Percentiles rank a stretch among this genome's conserved stretches.
These are phyloP conservation scores for Gymnopus androsaceus DNA, from an alignment of 1,284 basidiomycete species.

Conservation along the genomic window DNA sequence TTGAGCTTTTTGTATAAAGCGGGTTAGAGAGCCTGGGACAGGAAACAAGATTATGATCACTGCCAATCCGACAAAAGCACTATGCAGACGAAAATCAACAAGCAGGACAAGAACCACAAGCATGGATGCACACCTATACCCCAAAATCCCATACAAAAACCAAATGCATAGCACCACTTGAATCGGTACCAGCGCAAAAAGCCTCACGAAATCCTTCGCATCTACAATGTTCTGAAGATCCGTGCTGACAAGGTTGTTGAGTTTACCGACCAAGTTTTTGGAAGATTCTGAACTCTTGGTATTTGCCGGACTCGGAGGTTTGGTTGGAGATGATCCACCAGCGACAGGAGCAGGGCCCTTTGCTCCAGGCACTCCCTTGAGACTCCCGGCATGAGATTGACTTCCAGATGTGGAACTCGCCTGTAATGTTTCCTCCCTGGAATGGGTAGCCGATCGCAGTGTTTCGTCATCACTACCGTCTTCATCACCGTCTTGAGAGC, in stretches of 20 bases:
- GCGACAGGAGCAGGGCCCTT: neutral
- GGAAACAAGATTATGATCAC: slow-evolving; percentile 54
- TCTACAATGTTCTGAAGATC: slow-evolving; percentile 44
- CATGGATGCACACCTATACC: slow-evolving; percentile 31
- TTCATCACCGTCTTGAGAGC: neutral
- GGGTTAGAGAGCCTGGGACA: slow-evolving; percentile 41
- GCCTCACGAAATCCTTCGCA: slow-evolving; percentile 41
- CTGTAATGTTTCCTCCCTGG: neutral
- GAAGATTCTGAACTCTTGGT: slow-evolving; percentile 6
- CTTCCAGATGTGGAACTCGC: neutral
- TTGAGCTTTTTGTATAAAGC: slow-evolving; percentile 32
- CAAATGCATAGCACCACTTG: slow-evolving; percentile 31
- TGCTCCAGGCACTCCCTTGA: neutral
- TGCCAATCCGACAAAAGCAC: slow-evolving; percentile 53
- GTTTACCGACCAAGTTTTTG: slow-evolving; percentile 9
- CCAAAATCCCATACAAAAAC: slow-evolving; percentile 43
- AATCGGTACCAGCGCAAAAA: slow-evolving; percentile 23
- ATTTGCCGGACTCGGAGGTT: too few species aligned
- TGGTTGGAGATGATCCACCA: neutral
- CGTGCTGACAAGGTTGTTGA: slow-evolving; percentile 32
- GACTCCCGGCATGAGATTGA: slow-evolving; percentile 1
- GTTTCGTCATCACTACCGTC: slow-evolving; percentile 8
- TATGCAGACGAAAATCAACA: slow-evolving; percentile 16
- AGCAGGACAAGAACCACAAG: neutral
- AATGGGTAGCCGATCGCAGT: neutral